phyloP scores from a whole-genome alignment of 1,139 yeast species.

The Pneumocystis oryctolagi region DNA sequence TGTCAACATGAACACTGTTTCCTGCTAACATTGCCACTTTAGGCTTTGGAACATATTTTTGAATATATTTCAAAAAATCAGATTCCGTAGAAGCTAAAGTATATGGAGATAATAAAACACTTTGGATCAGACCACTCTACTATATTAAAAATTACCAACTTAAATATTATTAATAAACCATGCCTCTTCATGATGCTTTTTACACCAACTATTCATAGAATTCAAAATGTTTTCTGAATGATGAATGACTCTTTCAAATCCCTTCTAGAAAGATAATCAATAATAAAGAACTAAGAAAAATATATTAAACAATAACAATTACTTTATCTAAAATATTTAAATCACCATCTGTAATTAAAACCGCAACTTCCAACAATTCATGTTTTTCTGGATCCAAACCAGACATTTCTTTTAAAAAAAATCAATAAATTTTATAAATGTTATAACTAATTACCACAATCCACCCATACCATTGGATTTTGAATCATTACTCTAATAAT shows the following conservation, averaged over 20 bases:
- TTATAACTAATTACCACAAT: background rate
- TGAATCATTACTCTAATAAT: background rate
- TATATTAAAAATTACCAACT: background rate
- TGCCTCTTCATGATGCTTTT: slow-evolving; percentile 48
- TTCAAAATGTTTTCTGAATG: slow-evolving; percentile 51
- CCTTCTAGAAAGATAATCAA: slow-evolving; percentile 21
- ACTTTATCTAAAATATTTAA: slow-evolving; percentile 47
- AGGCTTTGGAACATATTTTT: slow-evolving; percentile 36
- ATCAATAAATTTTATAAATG: background rate
- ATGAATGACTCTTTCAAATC: slow-evolving; percentile 71
- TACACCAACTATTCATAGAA: slow-evolving; percentile 76
- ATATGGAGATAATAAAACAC: slow-evolving; percentile 43
- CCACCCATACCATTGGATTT: background rate
- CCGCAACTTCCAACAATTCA: slow-evolving; percentile 79
- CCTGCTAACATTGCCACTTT: slow-evolving; percentile 66
- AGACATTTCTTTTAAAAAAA: slow-evolving; percentile 49
- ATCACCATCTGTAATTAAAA: slow-evolving; percentile 72
- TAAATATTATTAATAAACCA: slow-evolving; percentile 13
- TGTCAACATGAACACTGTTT: slow-evolving; percentile 82
- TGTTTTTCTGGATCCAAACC: slow-evolving; percentile 65
- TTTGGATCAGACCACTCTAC: slow-evolving; percentile 58
- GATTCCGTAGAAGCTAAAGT: slow-evolving; percentile 45
- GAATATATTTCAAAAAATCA: slow-evolving; percentile 49
- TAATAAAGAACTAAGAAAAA: background rate
- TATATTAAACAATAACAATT: slow-evolving; percentile 14